Evolutionary conservation across 805 yeast genomes (phyloP).

Genomic region (Hanseniaspora osmophila): DNA sequence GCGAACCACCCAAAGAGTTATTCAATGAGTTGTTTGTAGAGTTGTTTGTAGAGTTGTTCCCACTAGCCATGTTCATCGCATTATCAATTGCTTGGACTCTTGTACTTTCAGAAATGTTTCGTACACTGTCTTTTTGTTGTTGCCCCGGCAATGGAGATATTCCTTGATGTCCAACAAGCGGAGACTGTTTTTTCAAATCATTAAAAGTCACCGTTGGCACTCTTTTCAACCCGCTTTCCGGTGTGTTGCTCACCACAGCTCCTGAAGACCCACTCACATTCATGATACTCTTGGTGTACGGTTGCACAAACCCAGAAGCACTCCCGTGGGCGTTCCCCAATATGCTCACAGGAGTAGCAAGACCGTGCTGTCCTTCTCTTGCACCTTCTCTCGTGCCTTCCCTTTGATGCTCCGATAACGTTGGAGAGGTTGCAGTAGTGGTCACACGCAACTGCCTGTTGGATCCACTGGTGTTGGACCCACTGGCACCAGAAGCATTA

Average conservation of each 20-base stretch:
- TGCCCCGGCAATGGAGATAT: background rate
- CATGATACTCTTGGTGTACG: slow-evolving; percentile 21
- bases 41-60: no score
- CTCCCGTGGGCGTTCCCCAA: background rate
- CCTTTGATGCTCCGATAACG: no score
- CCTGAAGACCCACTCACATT: slow-evolving; percentile 22
- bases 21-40: no score
- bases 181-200: slow-evolving; percentile 11
- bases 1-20: no score
- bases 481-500: no score
- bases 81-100: slow-evolving; percentile 1
- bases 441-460: no score
- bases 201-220: slow-evolving; percentile 21
- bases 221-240: slow-evolving; percentile 20
- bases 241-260: slow-evolving; percentile 21
- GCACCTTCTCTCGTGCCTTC: no score
- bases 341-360: no score
- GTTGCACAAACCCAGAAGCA: background rate
- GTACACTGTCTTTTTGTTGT: background rate
- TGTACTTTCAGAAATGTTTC: background rate
- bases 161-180: slow-evolving; percentile 2
- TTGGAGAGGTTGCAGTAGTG: no score
- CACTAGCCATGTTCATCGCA: background rate
- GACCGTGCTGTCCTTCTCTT: no score
- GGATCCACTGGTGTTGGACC: no score